Base-by-base conservation (phyloP, 495 filamentous ascomycete species). In the Talaromyces wortmannii region DNA sequence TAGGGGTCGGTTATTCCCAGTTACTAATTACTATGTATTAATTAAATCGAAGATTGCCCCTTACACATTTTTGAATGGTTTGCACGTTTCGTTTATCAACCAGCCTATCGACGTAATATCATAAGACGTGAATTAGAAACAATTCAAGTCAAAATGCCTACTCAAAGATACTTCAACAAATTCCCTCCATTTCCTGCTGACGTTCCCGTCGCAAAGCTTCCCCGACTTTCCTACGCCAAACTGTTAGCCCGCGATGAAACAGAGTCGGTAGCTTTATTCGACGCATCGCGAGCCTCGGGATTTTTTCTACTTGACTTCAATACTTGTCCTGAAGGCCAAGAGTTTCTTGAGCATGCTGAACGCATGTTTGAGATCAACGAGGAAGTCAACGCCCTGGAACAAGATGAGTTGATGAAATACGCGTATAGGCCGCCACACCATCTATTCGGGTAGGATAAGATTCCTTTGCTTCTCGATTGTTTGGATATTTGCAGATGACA, bases 251-350 rank as follows among this genome's bases (percentile, higher is more conserved):
- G 36, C 8, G 36, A 40, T 40, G 36, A 40, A 13, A 13, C 13
- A 10, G 36, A 40, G 13, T 40, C 36, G 36, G 36, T 10, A 13
- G 36, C 36, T 40, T 13, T 40, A 10, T 40, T 40, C 13, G 36
- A 40, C 31, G 56, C 61, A 43, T 67, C 55, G 50, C 32, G 51
- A 7, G 55, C 57, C n/a, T 51, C 23, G 10, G 63, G 63, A 7
- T 69, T 67, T 55, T 64, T 64, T 31, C 42, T 59, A 13, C 51
- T 67, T 4, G 59, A 66, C 47, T 31, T 69, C n/a, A 46, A 55
- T 7, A 50, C 43, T 17, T 55, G 50, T 8, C 12, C 31, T 33
- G 46, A 61, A 50, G 66, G 64, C 29, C 50, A 53, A 32, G 8
- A 48, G 13, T 50, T 63, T 32, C 53, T 65, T 16, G 29, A 40